phyloP scores from a whole-genome alignment of 2,329 filamentous ascomycete species.

The Aspergillus texensis region DNA sequence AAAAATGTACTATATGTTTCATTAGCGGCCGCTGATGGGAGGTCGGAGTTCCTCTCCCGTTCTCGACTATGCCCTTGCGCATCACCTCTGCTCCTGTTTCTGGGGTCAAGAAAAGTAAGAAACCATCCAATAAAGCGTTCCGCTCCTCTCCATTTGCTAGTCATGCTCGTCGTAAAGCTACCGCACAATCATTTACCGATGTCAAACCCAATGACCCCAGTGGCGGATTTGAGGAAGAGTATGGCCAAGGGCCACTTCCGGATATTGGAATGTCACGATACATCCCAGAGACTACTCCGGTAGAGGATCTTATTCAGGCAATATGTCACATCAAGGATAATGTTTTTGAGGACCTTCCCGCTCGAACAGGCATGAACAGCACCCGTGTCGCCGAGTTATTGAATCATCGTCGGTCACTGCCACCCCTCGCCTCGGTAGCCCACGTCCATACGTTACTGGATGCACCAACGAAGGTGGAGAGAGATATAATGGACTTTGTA shows the following conservation, averaged over 20 bases:
- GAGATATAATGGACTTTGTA: constrained; percentile 59
- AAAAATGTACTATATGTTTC: too few relatives aligned
- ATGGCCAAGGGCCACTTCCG: constrained; percentile 47
- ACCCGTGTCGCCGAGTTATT: constrained; percentile 62
- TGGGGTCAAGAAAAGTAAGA: constrained; percentile 46
- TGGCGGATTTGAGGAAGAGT: constrained; percentile 25
- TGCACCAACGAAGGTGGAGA: constrained; percentile 61
- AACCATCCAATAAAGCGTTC: constrained; percentile 28
- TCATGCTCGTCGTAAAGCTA: constrained; percentile 45
- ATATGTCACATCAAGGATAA: constrained; percentile 55
- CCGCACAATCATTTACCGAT: constrained; percentile 26
- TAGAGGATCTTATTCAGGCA: constrained; percentile 55
- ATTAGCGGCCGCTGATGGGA: too few relatives aligned
- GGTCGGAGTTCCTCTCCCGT: not conserved
- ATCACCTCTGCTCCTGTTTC: constrained; percentile 52
- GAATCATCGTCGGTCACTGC: constrained; percentile 57
- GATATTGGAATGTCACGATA: constrained; percentile 55
- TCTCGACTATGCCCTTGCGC: constrained; percentile 48
- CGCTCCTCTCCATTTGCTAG: constrained; percentile 46
- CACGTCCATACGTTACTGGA: constrained; percentile 62
- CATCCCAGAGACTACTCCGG: constrained; percentile 50
- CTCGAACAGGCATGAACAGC: constrained; percentile 63
- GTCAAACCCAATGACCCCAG: constrained; percentile 26
- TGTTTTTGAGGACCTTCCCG: constrained; percentile 61
- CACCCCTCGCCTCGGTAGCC: constrained; percentile 61